Base-by-base conservation (phyloP, 108 stramenopile genomes). In the Schizochytrium sp. region DNA sequence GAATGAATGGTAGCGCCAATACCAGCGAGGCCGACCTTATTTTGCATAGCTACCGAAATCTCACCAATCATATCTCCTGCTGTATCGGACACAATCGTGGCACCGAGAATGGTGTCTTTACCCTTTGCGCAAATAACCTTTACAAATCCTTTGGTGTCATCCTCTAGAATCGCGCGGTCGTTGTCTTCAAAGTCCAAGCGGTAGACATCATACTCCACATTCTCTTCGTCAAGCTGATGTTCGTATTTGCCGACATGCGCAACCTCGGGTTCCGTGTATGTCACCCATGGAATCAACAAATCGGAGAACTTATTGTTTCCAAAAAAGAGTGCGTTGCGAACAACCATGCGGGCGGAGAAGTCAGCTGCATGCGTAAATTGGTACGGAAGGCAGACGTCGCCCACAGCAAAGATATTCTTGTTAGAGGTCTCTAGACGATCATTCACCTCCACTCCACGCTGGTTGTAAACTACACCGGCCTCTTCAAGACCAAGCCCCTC, bases 51-150 rank as follows among this genome's bases (percentile, higher is more conserved):
- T 56, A 98, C 89, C 42, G 96, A 90, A 3, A 98, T 91, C 92
- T 98, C 97, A 76, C 96, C 96, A 59, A 97, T 96, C 92, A 98
- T 97, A 90, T 98, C 98, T 12, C 98, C 98, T 42, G 98, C 98
- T 17, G 95, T 94, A 10, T 94, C 92, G 3, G 95, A 97, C 3
- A 97, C 96, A 46, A 98, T 97, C 3, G 98, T 97, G 7, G 96
- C 96, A 55, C 97, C 97, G n/a, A 97, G 88, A 56, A 98, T 97
- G 87, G 93, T 92, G 61, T 96, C 97, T 4, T 96, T 97, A 53
- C 96, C 97, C 89, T 95, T 95, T 45, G 93, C 91, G 72, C 95
- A 95, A 46, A 92, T 59, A 28, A 98, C 94, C 91, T 97, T 97
- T 69, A 96, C 96, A 91, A 97, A 98, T 2, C 97, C 97, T n/a